A percentile compares a stretch with the other conserved stretches of the same genome.
phyloP scores from a whole-genome alignment of 306 rosid genomes.

The Begonia loranthoides region DNA sequence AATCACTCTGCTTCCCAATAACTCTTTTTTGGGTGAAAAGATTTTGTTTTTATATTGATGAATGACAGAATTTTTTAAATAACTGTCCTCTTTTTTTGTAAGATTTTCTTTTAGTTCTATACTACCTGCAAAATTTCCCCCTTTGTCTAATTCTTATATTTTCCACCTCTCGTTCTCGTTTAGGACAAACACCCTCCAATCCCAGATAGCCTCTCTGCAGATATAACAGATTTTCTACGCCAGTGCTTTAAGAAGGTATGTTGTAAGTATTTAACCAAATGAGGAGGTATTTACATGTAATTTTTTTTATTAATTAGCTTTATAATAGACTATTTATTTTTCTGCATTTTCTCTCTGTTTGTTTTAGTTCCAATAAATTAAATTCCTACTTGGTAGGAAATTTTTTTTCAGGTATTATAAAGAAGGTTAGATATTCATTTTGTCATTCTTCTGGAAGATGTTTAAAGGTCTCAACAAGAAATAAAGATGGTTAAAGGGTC shows the following conservation, averaged over 20 bases:
- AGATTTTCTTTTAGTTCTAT: not conserved
- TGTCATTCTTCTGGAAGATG: no score
- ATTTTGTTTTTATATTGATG: no score
- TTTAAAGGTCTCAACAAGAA: no score
- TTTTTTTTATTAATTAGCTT: no score
- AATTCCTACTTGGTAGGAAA: not conserved
- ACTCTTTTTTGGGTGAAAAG: not conserved
- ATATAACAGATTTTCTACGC: constrained; percentile 90
- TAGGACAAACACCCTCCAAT: constrained; percentile 98
- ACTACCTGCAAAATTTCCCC: not conserved
- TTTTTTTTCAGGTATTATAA: not conserved
- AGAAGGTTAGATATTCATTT: no score
- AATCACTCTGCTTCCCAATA: not conserved
- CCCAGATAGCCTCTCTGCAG: constrained; percentile 86
- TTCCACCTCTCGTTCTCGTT: constrained; percentile 22
- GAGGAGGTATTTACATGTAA: not conserved
- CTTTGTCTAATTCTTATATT: constrained; percentile 4
- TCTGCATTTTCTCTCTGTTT: not conserved
- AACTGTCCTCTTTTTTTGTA: no score
- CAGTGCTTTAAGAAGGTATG: constrained; percentile 98
- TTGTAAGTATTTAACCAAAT: constrained; percentile 2
- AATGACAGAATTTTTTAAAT: no score
- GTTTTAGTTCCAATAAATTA: not conserved
- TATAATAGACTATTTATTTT: no score
- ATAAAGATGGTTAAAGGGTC: no score